A percentile compares a stretch with the other conserved stretches of the same genome.
Evolutionary conservation across 371 early-diverging fungal species (phyloP).

Genomic region (Apophysomyces trapeziformis): DNA sequence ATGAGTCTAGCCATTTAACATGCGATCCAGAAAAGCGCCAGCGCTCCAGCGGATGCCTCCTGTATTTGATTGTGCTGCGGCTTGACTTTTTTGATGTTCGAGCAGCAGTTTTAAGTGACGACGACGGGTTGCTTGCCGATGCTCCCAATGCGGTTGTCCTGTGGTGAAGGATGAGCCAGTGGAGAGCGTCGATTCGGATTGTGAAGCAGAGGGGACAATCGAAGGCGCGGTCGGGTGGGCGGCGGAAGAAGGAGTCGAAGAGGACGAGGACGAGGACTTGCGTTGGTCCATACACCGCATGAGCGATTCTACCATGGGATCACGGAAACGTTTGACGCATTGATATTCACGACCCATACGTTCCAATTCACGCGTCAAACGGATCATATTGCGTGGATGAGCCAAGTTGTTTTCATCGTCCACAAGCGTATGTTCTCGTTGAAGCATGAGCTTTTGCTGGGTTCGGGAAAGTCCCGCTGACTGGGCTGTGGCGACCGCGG

Average conservation of each 20-base stretch:
- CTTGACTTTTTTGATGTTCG: background rate
- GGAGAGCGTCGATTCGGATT: background rate
- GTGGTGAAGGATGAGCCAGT: constrained; percentile 2
- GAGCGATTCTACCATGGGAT: constrained; percentile 48
- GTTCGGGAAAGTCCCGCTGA: constrained; percentile 47
- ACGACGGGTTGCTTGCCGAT: constrained; percentile 25
- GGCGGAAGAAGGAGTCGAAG: too few relatives aligned
- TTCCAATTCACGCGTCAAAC: constrained; percentile 53
- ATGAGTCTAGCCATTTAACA: constrained; percentile 20
- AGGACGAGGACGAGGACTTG: background rate
- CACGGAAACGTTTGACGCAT: constrained; percentile 36
- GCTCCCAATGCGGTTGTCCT: constrained; percentile 20
- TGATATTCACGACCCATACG: constrained; percentile 50
- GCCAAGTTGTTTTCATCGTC: constrained; percentile 52
- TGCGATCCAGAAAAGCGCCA: constrained; percentile 26
- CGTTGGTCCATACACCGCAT: constrained; percentile 27
- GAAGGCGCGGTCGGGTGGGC: constrained; percentile 10
- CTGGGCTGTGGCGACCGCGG: constrained; percentile 28
- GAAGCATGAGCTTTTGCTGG: constrained; percentile 56
- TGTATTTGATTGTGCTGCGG: constrained; percentile 8
- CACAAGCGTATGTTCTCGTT: constrained; percentile 51
- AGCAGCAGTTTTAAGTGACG: constrained; percentile 14
- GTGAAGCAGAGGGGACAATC: constrained; percentile 16
- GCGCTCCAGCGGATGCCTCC: constrained; percentile 30
- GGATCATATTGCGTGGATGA: constrained; percentile 56